Percentiles rank a stretch among this genome's conserved stretches.
phyloP scores from a whole-genome alignment of 179 eudicot species.

The Kewa caespitosa region DNA sequence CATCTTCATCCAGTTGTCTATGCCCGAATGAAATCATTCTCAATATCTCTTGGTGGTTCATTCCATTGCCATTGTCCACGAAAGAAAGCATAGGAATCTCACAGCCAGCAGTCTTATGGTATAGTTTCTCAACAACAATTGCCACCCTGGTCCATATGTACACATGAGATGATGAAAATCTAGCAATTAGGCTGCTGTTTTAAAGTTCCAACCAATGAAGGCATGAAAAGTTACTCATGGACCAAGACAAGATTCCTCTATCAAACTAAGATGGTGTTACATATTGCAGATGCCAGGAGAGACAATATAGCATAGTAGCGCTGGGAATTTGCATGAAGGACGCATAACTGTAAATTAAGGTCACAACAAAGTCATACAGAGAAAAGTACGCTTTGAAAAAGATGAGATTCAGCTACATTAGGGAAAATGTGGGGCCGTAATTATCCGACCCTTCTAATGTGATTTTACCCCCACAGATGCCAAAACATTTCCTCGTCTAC shows the following conservation, averaged over 20 bases:
- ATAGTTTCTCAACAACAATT: conserved; percentile 47
- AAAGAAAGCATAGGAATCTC: conserved; percentile 67
- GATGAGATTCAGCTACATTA: background rate
- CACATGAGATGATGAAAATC: background rate
- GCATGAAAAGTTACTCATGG: background rate
- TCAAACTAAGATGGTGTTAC: background rate
- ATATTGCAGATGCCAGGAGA: background rate
- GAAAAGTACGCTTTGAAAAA: background rate
- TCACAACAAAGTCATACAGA: background rate
- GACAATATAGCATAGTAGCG: background rate
- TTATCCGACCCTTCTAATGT: background rate
- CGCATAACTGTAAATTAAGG: background rate
- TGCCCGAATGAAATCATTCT: conserved; percentile 81
- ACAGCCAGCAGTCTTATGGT: conserved; percentile 36
- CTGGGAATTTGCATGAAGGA: background rate
- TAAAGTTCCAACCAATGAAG: background rate
- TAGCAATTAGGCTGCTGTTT: background rate
- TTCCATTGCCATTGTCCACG: conserved; percentile 72
- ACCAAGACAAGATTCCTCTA: background rate
- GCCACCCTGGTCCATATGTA: conserved; percentile 47
- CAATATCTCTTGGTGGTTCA: conserved; percentile 59
- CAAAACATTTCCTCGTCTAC: background rate
- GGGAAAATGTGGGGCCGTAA: background rate
- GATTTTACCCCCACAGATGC: background rate
- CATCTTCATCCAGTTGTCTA: conserved; percentile 52